Base-by-base conservation (phyloP, 106 monocot species). In the Vanilla planifolia region DNA sequence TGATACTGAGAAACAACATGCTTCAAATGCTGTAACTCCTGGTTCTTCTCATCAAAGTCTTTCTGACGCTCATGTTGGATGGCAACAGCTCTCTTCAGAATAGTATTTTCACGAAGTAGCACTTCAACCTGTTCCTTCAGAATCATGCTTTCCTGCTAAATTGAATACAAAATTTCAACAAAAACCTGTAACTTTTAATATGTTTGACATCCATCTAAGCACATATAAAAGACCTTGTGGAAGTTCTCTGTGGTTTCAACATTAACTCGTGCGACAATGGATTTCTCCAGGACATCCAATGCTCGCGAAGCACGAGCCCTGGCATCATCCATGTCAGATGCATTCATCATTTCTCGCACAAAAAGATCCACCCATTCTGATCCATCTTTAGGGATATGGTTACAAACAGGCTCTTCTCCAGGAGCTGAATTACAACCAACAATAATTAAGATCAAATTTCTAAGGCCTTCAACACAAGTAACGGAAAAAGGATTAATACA, bases 301-400 rank as follows among this genome's bases (percentile, higher is more conserved):
- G 70, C 86, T 60, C 53, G 70, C 2, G 83, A 82, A 19, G 89
- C 89, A 41, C 89, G 82, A 57, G 73, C 66, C 45, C 80, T 77
- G 0, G 94, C 89, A 69, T 95, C 89, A 52, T 80, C 73, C 39
- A 95, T 59, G 48, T 86, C 61, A 48, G 83, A 68, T 22, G 94
- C 77, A 68, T 60, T 69, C 68, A 73, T 80, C 94, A 95, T 95
- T 51, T 95, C 94, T 60, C 56, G 73, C 20, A 89, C 94, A 66
- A 95, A 66, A 29, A 95, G 72, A 61, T 89, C 86, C 45, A 89
- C 86, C 94, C 94, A 95, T 72, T 83, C 82, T 67, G 85, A 75
- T 20, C 93, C 89, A 59, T 55, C 8, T 52, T 52, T 52, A 21
- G 27, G 52, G 30, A 29, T 28, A 52, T 52, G 14, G 11, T 29